phyloP scores from a whole-genome alignment of 139 green algal species.

The Chlorella ohadii region DNA sequence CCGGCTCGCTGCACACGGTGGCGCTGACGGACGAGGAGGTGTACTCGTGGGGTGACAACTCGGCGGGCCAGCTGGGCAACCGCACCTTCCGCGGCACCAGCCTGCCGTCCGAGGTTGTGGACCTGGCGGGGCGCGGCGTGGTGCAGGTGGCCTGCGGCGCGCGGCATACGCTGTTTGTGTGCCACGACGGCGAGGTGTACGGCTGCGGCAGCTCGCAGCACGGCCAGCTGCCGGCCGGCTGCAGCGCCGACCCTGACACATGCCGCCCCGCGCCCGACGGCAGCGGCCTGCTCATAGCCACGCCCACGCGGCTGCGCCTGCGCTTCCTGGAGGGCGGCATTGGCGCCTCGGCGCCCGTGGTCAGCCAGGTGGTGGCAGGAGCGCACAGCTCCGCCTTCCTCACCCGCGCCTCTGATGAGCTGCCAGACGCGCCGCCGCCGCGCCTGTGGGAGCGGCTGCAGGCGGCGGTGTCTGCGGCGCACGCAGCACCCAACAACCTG shows the following conservation, averaged over 20 bases:
- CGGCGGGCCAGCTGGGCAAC: constrained; percentile 70
- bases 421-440: constrained; percentile 46
- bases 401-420: constrained; percentile 67
- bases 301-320: constrained; percentile 23
- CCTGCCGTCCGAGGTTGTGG: constrained; percentile 46
- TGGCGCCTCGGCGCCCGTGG: constrained; percentile 47
- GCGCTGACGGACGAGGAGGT: constrained; percentile 71
- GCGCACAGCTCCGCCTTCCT: constrained; percentile 71
- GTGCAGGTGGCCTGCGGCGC: constrained; percentile 69
- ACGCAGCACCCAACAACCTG: constrained; percentile 30
- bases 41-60: constrained; percentile 79
- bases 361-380: constrained; percentile 65
- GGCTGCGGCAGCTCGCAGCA: constrained; percentile 64
- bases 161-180: constrained; percentile 80
- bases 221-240: constrained; percentile 27
- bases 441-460: constrained; percentile 56
- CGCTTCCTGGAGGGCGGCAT: constrained; percentile 14
- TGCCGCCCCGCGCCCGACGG: constrained; percentile 9
- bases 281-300: constrained; percentile 18
- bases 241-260: constrained; percentile 29
- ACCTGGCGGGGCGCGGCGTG: constrained; percentile 59
- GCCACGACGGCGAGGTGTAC: constrained; percentile 65
- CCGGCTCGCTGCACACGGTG: constrained; percentile 79
- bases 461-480: constrained; percentile 25
- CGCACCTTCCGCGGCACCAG: constrained; percentile 44